Evolutionary conservation across 352 stramenopile species (phyloP).

Genomic region (Phytophthora podocarpi): DNA sequence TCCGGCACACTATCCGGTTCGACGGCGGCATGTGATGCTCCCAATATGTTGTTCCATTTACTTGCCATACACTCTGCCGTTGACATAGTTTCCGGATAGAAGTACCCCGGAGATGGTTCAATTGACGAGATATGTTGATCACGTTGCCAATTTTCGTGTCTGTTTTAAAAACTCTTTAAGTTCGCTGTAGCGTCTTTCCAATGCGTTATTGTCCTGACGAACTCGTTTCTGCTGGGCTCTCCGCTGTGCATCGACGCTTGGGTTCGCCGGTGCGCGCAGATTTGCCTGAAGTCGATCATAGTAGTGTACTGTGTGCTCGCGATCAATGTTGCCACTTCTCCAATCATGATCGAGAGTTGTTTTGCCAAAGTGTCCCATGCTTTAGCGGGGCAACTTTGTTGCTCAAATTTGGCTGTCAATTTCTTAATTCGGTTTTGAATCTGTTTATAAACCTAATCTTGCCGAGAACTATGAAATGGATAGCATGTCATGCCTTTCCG

Average conservation of each 20-base stretch:
- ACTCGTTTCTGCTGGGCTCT: no score
- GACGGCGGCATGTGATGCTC: not conserved
- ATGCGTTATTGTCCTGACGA: no score
- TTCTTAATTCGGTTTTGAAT: not conserved
- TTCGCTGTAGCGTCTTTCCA: no score
- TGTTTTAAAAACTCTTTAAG: no score
- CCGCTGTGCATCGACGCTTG: no score
- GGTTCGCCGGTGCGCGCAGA: no score
- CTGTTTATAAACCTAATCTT: not conserved
- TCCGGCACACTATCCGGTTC: not conserved
- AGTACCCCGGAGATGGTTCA: not conserved
- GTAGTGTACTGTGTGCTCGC: not conserved
- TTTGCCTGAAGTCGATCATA: not conserved
- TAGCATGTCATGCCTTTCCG: not conserved
- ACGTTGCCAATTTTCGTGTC: no score
- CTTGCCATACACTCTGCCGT: not conserved
- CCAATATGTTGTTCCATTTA: conserved; percentile 6
- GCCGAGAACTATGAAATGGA: not conserved
- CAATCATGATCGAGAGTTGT: not conserved
- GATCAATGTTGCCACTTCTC: not conserved
- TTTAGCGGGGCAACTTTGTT: not conserved
- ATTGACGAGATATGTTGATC: not conserved
- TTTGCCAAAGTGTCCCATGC: not conserved
- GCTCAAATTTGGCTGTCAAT: not conserved
- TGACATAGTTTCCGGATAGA: not conserved